phyloP scores from a whole-genome alignment of 768 basidiomycete genomes.

The Jaapia argillacea region DNA sequence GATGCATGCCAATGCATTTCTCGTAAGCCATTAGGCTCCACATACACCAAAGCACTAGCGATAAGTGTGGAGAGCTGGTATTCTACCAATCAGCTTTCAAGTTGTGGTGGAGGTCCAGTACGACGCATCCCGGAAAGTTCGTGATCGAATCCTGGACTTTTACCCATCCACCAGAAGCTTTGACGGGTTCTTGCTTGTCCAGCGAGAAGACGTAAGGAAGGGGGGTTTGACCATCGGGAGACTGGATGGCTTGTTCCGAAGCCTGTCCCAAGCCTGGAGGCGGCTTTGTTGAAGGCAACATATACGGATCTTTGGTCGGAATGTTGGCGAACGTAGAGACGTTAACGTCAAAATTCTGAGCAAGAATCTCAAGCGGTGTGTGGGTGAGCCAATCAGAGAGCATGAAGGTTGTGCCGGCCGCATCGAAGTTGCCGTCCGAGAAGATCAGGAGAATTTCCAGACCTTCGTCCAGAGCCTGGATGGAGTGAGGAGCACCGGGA shows the following conservation, averaged over 20 bases:
- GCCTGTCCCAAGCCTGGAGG: constrained; percentile 12
- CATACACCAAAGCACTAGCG: constrained; percentile 14
- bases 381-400: constrained; percentile 19
- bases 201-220: constrained; percentile 14
- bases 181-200: constrained; percentile 11
- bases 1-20: constrained; percentile 16
- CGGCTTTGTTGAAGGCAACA: constrained; percentile 10
- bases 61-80: constrained; percentile 9
- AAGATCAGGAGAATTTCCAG: constrained; percentile 18
- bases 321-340: constrained; percentile 10
- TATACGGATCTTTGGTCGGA: constrained; percentile 16
- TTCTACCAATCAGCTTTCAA: no score
- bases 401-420: constrained; percentile 18
- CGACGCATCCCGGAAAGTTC: constrained; percentile 11
- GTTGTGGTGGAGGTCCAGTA: background rate
- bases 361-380: constrained; percentile 17
- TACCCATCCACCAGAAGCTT: constrained; percentile 16
- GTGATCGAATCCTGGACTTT: constrained; percentile 17
- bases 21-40: constrained; percentile 16
- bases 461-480: constrained; percentile 16
- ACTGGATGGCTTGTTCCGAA: constrained; percentile 8
- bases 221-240: constrained; percentile 11
- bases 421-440: constrained; percentile 19
- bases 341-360: constrained; percentile 16
- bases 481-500: constrained; percentile 15